phyloP scores from a whole-genome alignment of 345 rosid genomes.

The Citrus maxima region DNA sequence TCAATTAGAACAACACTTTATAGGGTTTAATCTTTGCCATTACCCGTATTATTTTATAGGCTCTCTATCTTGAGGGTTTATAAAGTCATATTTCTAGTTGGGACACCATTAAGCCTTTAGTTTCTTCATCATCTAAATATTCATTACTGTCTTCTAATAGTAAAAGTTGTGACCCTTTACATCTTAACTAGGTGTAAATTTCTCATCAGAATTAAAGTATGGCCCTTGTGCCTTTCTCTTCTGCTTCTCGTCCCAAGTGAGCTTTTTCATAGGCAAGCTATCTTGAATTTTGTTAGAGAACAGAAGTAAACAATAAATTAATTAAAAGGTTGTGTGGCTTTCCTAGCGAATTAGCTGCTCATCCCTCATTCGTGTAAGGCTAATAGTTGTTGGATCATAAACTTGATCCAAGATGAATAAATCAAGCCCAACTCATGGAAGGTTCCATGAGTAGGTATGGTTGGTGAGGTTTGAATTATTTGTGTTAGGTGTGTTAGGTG shows the following conservation, averaged over 20 bases:
- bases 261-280: neutral
- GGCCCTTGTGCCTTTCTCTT: neutral
- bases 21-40: neutral
- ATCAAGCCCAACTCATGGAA: too few species aligned
- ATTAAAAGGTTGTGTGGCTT: neutral
- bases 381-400: too few species aligned
- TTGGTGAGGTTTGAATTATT: too few species aligned
- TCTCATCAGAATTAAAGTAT: neutral
- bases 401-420: too few species aligned
- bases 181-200: neutral
- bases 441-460: too few species aligned
- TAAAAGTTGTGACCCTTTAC: neutral
- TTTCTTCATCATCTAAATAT: neutral
- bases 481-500: too few species aligned
- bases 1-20: neutral
- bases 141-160: neutral
- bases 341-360: neutral
- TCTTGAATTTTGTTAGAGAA: neutral
- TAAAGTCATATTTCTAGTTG: neutral
- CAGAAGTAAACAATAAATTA: fast-evolving
- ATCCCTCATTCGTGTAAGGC: neutral
- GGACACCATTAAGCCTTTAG: neutral
- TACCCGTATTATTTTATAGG: neutral
- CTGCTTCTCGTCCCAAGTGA: neutral
- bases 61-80: neutral